Evolutionary conservation across 805 yeast genomes (phyloP).

Genomic region (Lachancea quebecensis): DNA sequence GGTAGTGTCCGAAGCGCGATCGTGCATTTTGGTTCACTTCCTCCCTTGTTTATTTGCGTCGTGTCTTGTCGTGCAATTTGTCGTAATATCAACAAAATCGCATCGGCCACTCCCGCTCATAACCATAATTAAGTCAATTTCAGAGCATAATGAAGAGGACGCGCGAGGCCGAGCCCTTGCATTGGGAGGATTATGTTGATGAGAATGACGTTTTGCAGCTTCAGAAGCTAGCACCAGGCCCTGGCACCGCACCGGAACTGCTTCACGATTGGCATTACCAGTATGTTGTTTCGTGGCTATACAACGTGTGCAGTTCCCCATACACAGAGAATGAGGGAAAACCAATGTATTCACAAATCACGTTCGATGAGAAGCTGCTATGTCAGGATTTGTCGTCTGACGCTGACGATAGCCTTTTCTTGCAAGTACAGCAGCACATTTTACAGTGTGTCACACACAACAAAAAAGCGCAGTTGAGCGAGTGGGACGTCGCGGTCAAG

Average conservation of each 20-base stretch:
- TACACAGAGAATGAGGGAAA: conserved; percentile 13
- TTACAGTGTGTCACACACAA: conserved; percentile 22
- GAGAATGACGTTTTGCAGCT: conserved; percentile 21
- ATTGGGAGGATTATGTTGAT: conserved; percentile 20
- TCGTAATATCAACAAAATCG: background rate
- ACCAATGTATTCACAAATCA: conserved; percentile 25
- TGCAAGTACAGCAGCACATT: conserved; percentile 15
- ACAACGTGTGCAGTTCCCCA: conserved; percentile 29
- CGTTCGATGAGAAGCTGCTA: conserved; percentile 28
- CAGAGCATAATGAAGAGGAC: conserved; percentile 3
- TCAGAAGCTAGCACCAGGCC: conserved; percentile 11
- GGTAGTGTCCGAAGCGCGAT: background rate
- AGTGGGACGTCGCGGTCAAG: conserved; percentile 24
- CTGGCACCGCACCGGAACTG: conserved; percentile 11
- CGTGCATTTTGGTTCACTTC: background rate
- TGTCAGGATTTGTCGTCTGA: conserved; percentile 15
- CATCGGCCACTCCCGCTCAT: background rate
- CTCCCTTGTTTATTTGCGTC: background rate
- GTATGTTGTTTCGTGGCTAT: conserved; percentile 30
- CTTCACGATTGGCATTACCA: conserved; percentile 27
- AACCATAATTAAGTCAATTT: no score
- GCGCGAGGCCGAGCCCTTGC: conserved; percentile 9
- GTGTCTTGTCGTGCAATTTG: background rate
- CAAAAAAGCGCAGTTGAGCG: conserved; percentile 17
- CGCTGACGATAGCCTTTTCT: conserved; percentile 13